Evolutionary conservation across 768 basidiomycete species (phyloP), one percentile per base, ranked within the genome.

Genomic region (Mycena crocata): DNA sequence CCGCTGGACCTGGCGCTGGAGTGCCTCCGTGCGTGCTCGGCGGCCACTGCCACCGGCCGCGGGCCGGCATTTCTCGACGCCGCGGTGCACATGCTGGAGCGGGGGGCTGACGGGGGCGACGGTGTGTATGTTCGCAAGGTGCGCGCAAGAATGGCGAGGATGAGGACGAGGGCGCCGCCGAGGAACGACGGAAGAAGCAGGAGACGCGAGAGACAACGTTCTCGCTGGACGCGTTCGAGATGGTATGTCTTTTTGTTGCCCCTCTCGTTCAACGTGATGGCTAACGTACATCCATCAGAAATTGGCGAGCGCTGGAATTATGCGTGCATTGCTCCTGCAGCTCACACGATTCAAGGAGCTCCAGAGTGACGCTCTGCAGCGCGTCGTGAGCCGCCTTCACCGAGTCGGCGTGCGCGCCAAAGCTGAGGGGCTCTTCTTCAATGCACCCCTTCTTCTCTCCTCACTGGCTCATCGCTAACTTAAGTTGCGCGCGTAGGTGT

Each of bases 401-500:
- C 88, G 98, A 17, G 94, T 97, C 69, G 96, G 91, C 48, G 89
- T 99, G 66, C 90, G 87, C 72, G 91, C 92, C 19, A 96, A 98
- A 76, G 94, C 95, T 1, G 98, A 99, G 76, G 97, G 92, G 0
- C 80, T 99, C 12, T 99, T 95, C 79, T 99, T 97, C 87, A 94
- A 96, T 80, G 97, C 95, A 64, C n/a, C n/a, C n/a, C n/a, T n/a
- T n/a, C n/a, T n/a, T 10, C 3, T 51, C 8, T n/a, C 3, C 1
- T 7, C 30, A 21, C 9, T 17, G 26, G 37, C 17, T 37, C 28
- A 64, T 35, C 50, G 49, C 64, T 66, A 48, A 59, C 35, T n/a
- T n/a, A n/a, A n/a, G n/a, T n/a, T n/a, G 14, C 28, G 68, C 75
- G 73, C 65, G 63, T 78, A 98, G 96, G 95, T 94, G 14, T 94